Conservation (phyloP, 805 yeast species). For the Sungouiella blattae region DNA sequence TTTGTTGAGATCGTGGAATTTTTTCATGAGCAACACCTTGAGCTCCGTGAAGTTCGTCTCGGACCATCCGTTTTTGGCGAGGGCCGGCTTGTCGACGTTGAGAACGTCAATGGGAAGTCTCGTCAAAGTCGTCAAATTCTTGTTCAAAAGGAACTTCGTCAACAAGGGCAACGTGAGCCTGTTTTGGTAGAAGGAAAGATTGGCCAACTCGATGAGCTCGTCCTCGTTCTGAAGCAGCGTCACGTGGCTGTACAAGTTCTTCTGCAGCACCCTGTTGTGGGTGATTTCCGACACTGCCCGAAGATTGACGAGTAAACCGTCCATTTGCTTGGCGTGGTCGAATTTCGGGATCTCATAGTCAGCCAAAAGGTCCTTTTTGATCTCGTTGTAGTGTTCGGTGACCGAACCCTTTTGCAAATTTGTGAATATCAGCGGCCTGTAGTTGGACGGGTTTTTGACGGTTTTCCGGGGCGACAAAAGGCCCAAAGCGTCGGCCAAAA, state of each 20-base stretch:
- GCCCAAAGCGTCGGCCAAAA: constrained; percentile 35
- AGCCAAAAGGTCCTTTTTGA: constrained; percentile 1
- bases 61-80: constrained; percentile 18
- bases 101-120: constrained; percentile 18
- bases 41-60: constrained; percentile 23
- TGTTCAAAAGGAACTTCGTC: constrained; percentile 27
- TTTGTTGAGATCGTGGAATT: constrained; percentile 31
- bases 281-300: constrained; percentile 10
- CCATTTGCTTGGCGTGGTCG: constrained; percentile 12
- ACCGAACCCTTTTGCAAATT: constrained; percentile 33
- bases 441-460: constrained; percentile 10
- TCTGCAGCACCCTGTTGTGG: constrained; percentile 7
- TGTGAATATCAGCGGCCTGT: constrained; percentile 32
- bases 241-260: constrained; percentile 18
- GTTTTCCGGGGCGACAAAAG: constrained; percentile 25
- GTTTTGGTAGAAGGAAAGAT: constrained; percentile 24
- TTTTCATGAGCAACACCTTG: constrained; percentile 31
- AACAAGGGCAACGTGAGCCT: constrained; percentile 23
- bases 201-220: constrained; percentile 19
- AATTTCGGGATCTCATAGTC: constrained; percentile 4
- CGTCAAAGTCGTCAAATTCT: constrained; percentile 12
- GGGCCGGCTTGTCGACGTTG: constrained; percentile 17
- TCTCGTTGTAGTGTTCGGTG: constrained; percentile 22
- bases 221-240: constrained; percentile 16
- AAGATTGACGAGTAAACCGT: constrained; percentile 26